phyloP scores from a whole-genome alignment of 805 yeast species.

The Yamadazyma scolyti region DNA sequence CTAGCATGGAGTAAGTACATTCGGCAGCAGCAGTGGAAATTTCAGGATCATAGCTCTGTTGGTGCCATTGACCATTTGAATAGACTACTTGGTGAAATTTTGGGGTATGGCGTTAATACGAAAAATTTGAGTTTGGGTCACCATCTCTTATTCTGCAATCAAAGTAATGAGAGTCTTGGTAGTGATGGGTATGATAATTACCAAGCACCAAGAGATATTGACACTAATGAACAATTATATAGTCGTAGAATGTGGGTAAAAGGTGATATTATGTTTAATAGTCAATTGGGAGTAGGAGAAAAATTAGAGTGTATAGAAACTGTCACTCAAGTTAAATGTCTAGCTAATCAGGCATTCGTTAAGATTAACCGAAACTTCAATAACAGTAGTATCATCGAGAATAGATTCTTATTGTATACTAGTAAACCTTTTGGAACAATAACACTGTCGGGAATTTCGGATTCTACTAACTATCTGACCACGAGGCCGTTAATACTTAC shows the following conservation, averaged over 20 bases:
- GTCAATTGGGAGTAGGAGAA: constrained; percentile 1
- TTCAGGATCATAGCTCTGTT: constrained; percentile 17
- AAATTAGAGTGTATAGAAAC: constrained; percentile 47
- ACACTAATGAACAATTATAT: constrained; percentile 27
- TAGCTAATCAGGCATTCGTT: constrained; percentile 45
- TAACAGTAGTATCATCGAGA: no score
- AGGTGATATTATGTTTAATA: constrained; percentile 51
- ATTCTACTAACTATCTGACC: constrained; percentile 3
- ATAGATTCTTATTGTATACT: constrained; percentile 61
- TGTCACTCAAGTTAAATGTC: constrained; percentile 36
- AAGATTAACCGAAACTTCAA: constrained; percentile 34
- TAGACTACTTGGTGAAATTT: constrained; percentile 12
- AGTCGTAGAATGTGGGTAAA: constrained; percentile 76
- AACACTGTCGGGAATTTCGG: constrained; percentile 3
- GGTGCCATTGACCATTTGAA: constrained; percentile 18
- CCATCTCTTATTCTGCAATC: constrained; percentile 67
- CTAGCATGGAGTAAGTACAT: constrained; percentile 18
- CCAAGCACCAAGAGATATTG: constrained; percentile 53
- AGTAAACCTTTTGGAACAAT: constrained; percentile 32
- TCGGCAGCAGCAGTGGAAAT: constrained; percentile 15
- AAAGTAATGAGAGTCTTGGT: constrained; percentile 46
- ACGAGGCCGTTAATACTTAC: constrained; percentile 1
- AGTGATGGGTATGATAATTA: constrained; percentile 78
- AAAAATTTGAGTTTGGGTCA: constrained; percentile 38
- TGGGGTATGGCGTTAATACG: constrained; percentile 1